A percentile compares a stretch with the other conserved stretches of the same genome.
Evolutionary conservation across 2,329 filamentous ascomycete genomes (phyloP).

Genomic region (Mycogone perniciosa): DNA sequence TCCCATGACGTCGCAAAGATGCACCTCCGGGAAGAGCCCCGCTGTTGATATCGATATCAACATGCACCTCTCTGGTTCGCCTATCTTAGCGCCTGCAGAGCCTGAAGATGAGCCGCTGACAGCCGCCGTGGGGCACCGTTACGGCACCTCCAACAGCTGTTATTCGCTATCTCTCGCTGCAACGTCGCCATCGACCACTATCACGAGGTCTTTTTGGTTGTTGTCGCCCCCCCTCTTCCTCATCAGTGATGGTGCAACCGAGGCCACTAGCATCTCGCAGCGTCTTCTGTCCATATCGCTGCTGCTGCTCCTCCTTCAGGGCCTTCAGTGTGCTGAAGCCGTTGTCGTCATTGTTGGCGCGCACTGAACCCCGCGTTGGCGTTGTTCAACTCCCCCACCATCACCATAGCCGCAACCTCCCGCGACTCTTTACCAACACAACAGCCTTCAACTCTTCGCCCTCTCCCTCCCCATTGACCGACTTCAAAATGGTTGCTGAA

Average conservation of each 20-base stretch:
- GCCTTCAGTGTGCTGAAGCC: neutral
- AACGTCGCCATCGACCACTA: too few species aligned
- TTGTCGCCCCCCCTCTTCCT: too few species aligned
- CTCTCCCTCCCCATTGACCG: neutral
- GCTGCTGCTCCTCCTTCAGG: neutral
- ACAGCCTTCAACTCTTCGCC: neutral
- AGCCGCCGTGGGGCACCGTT: constrained; percentile 7
- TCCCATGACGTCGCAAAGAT: neutral
- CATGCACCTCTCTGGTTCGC: neutral
- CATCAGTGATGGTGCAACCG: too few species aligned
- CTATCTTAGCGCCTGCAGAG: neutral
- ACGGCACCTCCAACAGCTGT: too few species aligned
- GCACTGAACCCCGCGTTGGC: constrained; percentile 5
- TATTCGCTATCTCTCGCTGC: too few species aligned
- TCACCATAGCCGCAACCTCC: neutral
- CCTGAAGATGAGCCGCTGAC: constrained; percentile 9
- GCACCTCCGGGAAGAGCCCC: neutral
- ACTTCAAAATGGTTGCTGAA: constrained; percentile 29
- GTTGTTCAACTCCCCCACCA: constrained; percentile 6
- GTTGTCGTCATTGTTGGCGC: neutral
- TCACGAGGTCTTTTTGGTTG: too few species aligned
- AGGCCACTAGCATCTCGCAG: too few species aligned
- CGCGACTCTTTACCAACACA: neutral
- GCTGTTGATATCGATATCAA: too few species aligned
- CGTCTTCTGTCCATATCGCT: too few species aligned